These are phyloP conservation scores for Boletellus dicymbophilus DNA, from an alignment of 1,284 basidiomycete genomes.

Conservation along the genomic window DNA sequence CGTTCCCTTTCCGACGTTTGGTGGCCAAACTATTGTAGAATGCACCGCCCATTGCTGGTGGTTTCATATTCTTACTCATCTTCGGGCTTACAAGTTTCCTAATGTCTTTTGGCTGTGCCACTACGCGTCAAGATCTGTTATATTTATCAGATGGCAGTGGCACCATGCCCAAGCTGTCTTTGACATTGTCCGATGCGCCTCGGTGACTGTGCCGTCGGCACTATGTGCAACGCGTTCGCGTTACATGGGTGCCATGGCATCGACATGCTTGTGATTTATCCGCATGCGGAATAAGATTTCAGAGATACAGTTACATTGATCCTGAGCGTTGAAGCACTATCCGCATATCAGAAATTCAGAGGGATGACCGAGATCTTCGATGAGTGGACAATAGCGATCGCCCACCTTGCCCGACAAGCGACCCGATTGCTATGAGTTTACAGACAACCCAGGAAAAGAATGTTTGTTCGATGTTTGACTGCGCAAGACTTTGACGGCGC, in stretches of 20 bases:
- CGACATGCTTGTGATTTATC: slow-evolving; percentile 1
- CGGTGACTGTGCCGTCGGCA: slow-evolving; percentile 19
- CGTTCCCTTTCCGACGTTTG: slow-evolving; percentile 30
- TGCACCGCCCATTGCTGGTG: slow-evolving; percentile 46
- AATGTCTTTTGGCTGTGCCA: slow-evolving; percentile 35
- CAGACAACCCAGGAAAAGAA: slow-evolving; percentile 1
- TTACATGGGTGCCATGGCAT: neutral
- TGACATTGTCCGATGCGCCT: slow-evolving; percentile 30
- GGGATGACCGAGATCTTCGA: slow-evolving; percentile 3
- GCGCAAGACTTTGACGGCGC: no score
- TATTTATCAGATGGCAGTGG: slow-evolving; percentile 31
- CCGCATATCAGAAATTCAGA: slow-evolving; percentile 3
- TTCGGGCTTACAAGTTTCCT: slow-evolving; percentile 26
- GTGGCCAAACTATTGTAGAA: slow-evolving; percentile 43
- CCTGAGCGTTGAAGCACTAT: slow-evolving; percentile 5
- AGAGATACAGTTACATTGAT: neutral
- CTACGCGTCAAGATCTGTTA: slow-evolving; percentile 30
- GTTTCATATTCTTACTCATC: slow-evolving; percentile 14
- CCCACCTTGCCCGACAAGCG: slow-evolving; percentile 20
- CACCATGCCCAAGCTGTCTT: slow-evolving; percentile 23
- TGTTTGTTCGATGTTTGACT: no score
- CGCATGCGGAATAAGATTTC: slow-evolving; percentile 10
- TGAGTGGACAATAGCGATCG: slow-evolving; percentile 22
- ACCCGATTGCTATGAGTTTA: slow-evolving; percentile 10
- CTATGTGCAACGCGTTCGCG: neutral